A percentile compares a stretch with the other conserved stretches of the same genome.
Evolutionary conservation across 345 rosid species (phyloP).

Genomic region (Heritiera fomes): DNA sequence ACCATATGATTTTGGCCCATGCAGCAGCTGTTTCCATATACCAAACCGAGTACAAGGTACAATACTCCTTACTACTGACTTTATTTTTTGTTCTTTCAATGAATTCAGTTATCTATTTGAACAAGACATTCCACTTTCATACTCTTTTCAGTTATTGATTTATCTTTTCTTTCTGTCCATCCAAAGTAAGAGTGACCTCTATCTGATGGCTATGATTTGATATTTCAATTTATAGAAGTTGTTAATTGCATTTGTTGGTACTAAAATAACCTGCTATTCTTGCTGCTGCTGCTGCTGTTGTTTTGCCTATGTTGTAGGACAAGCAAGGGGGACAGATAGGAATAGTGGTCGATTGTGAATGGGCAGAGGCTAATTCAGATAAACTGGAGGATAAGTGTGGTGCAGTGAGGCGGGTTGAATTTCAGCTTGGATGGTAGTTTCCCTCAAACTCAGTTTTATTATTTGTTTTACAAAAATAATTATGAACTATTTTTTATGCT

Average conservation of each 20-base stretch:
- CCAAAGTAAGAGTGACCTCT: not conserved
- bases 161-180: not conserved
- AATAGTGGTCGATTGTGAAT: slow-evolving; percentile 61
- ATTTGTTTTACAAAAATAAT: not conserved
- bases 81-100: not conserved
- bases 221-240: not conserved
- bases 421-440: slow-evolving; percentile 82
- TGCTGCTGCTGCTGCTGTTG: not conserved
- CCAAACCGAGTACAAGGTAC: slow-evolving; percentile 66
- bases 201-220: not conserved
- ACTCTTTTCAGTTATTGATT: not conserved
- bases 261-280: not conserved
- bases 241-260: not conserved
- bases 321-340: slow-evolving; percentile 79
- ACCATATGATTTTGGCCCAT: slow-evolving; percentile 82
- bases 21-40: slow-evolving; percentile 73
- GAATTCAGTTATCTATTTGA: not conserved
- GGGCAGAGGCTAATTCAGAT: slow-evolving; percentile 76
- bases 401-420: slow-evolving; percentile 72
- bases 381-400: slow-evolving; percentile 54
- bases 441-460: not conserved
- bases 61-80: not conserved
- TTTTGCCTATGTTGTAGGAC: slow-evolving; percentile 38
- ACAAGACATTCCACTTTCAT: not conserved
- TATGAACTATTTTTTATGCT: too few relatives aligned